A percentile compares a stretch with the other conserved stretches of the same genome.
phyloP scores from a whole-genome alignment of 805 yeast species.

The Nakazawaea molendinolei region DNA sequence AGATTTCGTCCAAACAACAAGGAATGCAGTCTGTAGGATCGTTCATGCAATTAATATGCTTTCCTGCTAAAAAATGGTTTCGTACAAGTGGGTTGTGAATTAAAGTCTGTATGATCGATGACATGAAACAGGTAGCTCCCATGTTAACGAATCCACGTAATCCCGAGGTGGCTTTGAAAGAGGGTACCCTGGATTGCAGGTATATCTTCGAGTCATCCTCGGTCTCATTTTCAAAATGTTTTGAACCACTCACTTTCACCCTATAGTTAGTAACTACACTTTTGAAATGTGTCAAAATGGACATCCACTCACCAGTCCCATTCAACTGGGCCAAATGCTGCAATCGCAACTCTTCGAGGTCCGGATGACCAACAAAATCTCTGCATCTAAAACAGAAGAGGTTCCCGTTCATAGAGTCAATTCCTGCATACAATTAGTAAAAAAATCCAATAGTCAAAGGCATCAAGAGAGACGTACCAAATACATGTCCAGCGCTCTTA shows the following conservation, averaged over 20 bases:
- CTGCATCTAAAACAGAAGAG: conserved; percentile 77
- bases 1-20: conserved; percentile 78
- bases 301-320: conserved; percentile 13
- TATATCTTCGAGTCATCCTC: no score
- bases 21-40: conserved; percentile 54
- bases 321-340: conserved; percentile 19
- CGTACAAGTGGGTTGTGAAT: conserved; percentile 87
- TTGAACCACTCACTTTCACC: conserved; percentile 23
- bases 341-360: conserved; percentile 45
- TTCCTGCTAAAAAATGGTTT: conserved; percentile 68
- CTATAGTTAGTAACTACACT: conserved; percentile 5
- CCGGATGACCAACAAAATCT: conserved; percentile 58
- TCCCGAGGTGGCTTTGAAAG: conserved; percentile 60
- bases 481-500: conserved; percentile 39
- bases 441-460: conserved; percentile 22
- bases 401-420: conserved; percentile 61
- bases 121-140: conserved; percentile 98
- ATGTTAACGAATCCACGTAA: conserved; percentile 83
- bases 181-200: conserved; percentile 34
- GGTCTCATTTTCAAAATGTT: conserved; percentile 23
- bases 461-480: conserved; percentile 39
- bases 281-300: not conserved
- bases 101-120: conserved; percentile 82
- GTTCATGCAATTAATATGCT: conserved; percentile 52
- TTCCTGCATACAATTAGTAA: conserved; percentile 27